Base-by-base conservation (phyloP, 306 rosid species). In the Vicia sativa region DNA sequence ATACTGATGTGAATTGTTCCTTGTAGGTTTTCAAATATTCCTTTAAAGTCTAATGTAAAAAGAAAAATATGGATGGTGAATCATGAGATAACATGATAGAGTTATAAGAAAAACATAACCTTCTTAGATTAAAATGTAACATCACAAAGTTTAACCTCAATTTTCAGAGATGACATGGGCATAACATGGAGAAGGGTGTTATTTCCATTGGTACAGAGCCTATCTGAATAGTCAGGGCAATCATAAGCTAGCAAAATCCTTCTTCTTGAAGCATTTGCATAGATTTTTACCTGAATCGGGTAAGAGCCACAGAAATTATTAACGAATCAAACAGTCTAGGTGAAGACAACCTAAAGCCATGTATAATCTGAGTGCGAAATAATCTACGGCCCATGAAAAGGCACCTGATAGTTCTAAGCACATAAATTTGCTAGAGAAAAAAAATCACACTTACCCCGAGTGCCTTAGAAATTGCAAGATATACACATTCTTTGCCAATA, bases 401-500 rank as follows among this genome's bases (percentile, higher is more conserved):
- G 44, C 19, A 41, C 68, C 10, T 43, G 21, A 39, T 66, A 58
- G n/a, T n/a, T n/a, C n/a, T n/a, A n/a, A n/a, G n/a, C n/a, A 58
- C 62, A 54, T 19, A 60, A 14, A 11, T 54, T 29, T 56, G 15
- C 25, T 1, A 3, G 37, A 45, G 49, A 35, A 21, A 58, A 77
- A 55, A 55, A 55, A 55, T 0, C 5, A 23, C 21, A 66, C 64
- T 34, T 74, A 80, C 87, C 80, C 78, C 76, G 2, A 83, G 81
- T 21, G 73, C 79, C 71, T 77, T 77, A 4, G 87, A 80, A 74
- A 83, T 83, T 54, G 64, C 74, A 66, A 77, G 80, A 77, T 83
- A 83, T 62, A 83, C 87, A 74, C 85, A 74, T 71, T 83, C 87
- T 77, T 83, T 83, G 58, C 87, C 87, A 83, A 83, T 83, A 52